Evolutionary conservation across 2,329 filamentous ascomycete species (phyloP), one percentile per base, ranked within the genome.

Genomic region (Penicillium polonicum): DNA sequence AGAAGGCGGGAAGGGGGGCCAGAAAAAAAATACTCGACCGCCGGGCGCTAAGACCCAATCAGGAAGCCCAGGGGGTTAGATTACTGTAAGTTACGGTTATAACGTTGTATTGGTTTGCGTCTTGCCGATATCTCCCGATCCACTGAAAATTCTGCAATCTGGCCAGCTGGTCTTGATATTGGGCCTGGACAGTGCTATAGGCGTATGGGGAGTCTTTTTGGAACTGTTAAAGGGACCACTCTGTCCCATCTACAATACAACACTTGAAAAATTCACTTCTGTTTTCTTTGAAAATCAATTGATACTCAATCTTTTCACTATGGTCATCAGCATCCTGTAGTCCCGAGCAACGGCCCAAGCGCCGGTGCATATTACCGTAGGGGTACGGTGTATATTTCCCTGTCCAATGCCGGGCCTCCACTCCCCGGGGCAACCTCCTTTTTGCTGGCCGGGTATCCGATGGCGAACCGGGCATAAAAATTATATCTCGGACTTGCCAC

Each of bases 91-190:
- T 45, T 62, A 61, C 54, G 0, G 54, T 59, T 58, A 57, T 59
- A 5, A n/a, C 31, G 15, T 15, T 36, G 62, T 65, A 61, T 65
- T 53, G 42, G 13, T 21, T 44, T 45, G 51, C 51, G 51, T 52
- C 55, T 39, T 62, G 70, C 73, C 73, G 73, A 73, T 66, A 72
- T 75, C 69, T 75, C 72, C 73, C 73, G 73, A 75, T 67, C 52
- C 52, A 54, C 55, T 60, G 55, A 57, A 60, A 58, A 60, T 60
- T 58, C 55, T 58, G 56, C 58, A 58, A 51, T 57, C 50, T 57
- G 55, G 58, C 58, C 54, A 49, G 44, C 46, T 51, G 36, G 38
- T 27, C 41, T 33, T 33, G 49, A 52, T 10, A 52, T 36, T 50
- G 10, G 15, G 21, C 35, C 53, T 31, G 39, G 27, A 25, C 25